These are phyloP conservation scores for Fusarium sp. DNA, from an alignment of 2,329 filamentous ascomycete genomes.

Conservation along the genomic window DNA sequence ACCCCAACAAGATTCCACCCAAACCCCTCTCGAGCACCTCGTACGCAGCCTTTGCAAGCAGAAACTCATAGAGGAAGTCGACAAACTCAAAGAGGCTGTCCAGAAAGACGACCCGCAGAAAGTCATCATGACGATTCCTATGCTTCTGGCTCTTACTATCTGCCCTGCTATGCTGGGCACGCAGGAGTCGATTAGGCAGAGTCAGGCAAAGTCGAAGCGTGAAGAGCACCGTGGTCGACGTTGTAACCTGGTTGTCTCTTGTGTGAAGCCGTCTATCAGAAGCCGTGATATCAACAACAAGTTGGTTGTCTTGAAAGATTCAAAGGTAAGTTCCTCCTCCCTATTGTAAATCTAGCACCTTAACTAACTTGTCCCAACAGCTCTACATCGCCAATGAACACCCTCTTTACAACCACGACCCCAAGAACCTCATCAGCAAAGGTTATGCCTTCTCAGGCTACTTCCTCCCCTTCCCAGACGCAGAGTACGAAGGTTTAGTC, in stretches of 20 bases:
- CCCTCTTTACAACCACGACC: constrained; percentile 45
- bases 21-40: constrained; percentile 43
- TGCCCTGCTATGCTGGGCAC: constrained; percentile 59
- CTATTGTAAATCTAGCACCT: not conserved
- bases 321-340: constrained; percentile 48
- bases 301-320: constrained; percentile 60
- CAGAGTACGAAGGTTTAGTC: constrained; percentile 60
- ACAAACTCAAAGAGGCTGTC: constrained; percentile 47
- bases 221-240: constrained; percentile 63
- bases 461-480: constrained; percentile 69
- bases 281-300: constrained; percentile 60
- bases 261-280: constrained; percentile 61
- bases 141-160: constrained; percentile 49
- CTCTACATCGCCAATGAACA: constrained; percentile 50
- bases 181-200: constrained; percentile 61
- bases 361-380: constrained; percentile 27
- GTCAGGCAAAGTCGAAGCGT: constrained; percentile 59
- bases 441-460: constrained; percentile 69
- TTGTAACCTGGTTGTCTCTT: constrained; percentile 62
- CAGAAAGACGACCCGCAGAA: constrained; percentile 46
- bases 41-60: constrained; percentile 44
- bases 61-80: constrained; percentile 45
- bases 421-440: constrained; percentile 60
- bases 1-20: constrained; percentile 27
- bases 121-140: constrained; percentile 49